These are phyloP conservation scores for Polytolypa hystricis DNA, from an alignment of 2,329 filamentous ascomycete species.

Conservation along the genomic window DNA sequence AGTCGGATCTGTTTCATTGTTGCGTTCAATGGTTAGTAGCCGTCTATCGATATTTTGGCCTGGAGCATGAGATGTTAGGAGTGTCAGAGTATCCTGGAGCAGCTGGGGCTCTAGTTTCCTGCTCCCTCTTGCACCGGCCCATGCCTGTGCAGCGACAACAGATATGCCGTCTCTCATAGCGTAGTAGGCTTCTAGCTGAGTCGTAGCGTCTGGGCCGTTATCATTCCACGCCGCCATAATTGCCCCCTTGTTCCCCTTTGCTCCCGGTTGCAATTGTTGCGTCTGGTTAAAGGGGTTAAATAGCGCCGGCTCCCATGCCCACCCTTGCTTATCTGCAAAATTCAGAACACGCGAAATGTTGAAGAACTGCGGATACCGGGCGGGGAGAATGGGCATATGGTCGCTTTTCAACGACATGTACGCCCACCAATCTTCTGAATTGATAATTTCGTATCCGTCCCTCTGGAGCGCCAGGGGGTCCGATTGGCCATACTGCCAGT, in stretches of 20 bases:
- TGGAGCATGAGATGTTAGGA: constrained; percentile 34
- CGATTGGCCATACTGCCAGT: constrained; percentile 46
- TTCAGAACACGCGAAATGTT: constrained; percentile 39
- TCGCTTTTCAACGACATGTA: constrained; percentile 48
- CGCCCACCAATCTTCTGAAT: constrained; percentile 45
- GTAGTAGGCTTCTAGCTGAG: constrained; percentile 43
- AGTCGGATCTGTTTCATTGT: constrained; percentile 27
- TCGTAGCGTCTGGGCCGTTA: constrained; percentile 41
- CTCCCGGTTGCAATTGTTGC: constrained; percentile 34
- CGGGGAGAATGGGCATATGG: constrained; percentile 40
- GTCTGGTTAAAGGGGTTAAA: constrained; percentile 40
- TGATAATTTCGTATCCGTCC: constrained; percentile 41
- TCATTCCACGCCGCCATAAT: constrained; percentile 46
- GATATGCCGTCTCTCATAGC: constrained; percentile 41
- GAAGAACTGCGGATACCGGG: constrained; percentile 36
- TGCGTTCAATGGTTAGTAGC: constrained; percentile 26
- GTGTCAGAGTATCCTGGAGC: constrained; percentile 29
- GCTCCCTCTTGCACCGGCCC: constrained; percentile 39
- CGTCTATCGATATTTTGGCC: constrained; percentile 41
- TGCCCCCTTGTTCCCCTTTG: constrained; percentile 36
- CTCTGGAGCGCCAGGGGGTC: constrained; percentile 37
- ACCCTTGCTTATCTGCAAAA: constrained; percentile 36
- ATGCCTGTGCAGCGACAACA: constrained; percentile 43
- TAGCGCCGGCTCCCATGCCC: constrained; percentile 39
- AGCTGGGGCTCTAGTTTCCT: constrained; percentile 28